phyloP scores from a whole-genome alignment of 805 yeast species.

The Metschnikowia vanudenii region DNA sequence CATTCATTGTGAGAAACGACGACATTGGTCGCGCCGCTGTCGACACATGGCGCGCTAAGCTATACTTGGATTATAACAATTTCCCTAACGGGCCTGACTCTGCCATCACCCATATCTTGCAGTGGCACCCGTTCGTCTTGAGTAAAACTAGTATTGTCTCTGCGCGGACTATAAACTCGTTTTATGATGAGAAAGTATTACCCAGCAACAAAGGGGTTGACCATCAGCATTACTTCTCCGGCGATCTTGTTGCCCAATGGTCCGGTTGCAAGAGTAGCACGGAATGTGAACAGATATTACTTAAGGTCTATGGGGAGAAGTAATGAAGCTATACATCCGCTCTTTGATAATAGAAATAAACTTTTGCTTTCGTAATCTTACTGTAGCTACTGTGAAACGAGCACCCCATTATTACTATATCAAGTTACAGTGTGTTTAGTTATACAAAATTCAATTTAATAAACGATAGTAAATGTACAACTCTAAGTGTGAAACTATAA shows the following conservation, averaged over 20 bases:
- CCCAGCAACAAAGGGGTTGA: slow-evolving; percentile 31
- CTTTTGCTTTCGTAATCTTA: neutral
- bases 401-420: too few species aligned
- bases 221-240: slow-evolving; percentile 51
- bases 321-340: neutral
- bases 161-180: slow-evolving; percentile 36
- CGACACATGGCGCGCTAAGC: slow-evolving; percentile 78
- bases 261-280: slow-evolving; percentile 51
- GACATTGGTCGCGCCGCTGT: slow-evolving; percentile 62
- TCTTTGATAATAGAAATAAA: neutral
- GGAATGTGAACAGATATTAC: slow-evolving; percentile 52
- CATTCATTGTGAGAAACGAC: slow-evolving; percentile 71
- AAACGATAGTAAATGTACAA: slow-evolving; percentile 14
- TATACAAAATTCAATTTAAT: neutral
- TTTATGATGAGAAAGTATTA: slow-evolving; percentile 20
- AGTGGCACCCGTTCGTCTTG: slow-evolving; percentile 89
- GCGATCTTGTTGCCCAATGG: slow-evolving; percentile 68
- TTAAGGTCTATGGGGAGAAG: slow-evolving; percentile 4
- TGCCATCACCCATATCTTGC: slow-evolving; percentile 84
- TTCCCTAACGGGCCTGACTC: slow-evolving; percentile 59
- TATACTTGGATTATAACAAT: slow-evolving; percentile 63
- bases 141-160: slow-evolving; percentile 73
- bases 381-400: too few species aligned
- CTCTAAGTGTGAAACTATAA: slow-evolving; percentile 9
- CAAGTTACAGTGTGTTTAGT: neutral